A percentile compares a stretch with the other conserved stretches of the same genome.
Conservation (phyloP, 2,329 filamentous ascomycete genomes). For the Hypoxylon sp. region DNA sequence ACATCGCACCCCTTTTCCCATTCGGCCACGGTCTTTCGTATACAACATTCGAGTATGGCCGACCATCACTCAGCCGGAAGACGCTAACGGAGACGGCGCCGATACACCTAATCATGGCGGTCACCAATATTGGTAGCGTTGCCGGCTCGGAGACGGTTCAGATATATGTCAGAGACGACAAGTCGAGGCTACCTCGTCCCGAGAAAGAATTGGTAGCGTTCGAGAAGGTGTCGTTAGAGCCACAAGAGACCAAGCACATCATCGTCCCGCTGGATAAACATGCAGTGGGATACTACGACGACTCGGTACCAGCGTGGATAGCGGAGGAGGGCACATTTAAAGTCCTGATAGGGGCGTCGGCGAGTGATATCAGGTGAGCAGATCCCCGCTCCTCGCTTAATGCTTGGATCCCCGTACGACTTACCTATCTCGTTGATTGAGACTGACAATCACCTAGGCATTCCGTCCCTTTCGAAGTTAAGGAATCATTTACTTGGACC, state of each 20-base stretch:
- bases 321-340: conserved; percentile 74
- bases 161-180: conserved; percentile 74
- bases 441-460: conserved; percentile 55
- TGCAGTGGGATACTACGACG: conserved; percentile 73
- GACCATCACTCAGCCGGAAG: conserved; percentile 63
- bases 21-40: conserved; percentile 83
- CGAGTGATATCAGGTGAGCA: conserved; percentile 72
- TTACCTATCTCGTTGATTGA: conserved; percentile 34
- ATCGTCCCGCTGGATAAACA: conserved; percentile 63
- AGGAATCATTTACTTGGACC: conserved; percentile 75
- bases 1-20: conserved; percentile 73
- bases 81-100: conserved; percentile 56
- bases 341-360: conserved; percentile 72
- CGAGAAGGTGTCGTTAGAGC: conserved; percentile 71
- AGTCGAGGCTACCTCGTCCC: conserved; percentile 72
- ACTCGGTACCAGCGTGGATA: conserved; percentile 70
- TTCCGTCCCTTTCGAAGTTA: conserved; percentile 67
- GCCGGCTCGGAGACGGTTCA: conserved; percentile 76
- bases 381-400: conserved; percentile 40
- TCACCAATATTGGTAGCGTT: conserved; percentile 68
- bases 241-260: conserved; percentile 67
- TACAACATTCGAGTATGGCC: conserved; percentile 75
- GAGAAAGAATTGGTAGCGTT: conserved; percentile 80
- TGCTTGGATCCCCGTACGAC: conserved; percentile 6
- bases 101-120: conserved; percentile 62